A percentile compares a stretch with the other conserved stretches of the same genome.
Conservation (phyloP, 495 filamentous ascomycete genomes). For the Penicillium parvum region DNA sequence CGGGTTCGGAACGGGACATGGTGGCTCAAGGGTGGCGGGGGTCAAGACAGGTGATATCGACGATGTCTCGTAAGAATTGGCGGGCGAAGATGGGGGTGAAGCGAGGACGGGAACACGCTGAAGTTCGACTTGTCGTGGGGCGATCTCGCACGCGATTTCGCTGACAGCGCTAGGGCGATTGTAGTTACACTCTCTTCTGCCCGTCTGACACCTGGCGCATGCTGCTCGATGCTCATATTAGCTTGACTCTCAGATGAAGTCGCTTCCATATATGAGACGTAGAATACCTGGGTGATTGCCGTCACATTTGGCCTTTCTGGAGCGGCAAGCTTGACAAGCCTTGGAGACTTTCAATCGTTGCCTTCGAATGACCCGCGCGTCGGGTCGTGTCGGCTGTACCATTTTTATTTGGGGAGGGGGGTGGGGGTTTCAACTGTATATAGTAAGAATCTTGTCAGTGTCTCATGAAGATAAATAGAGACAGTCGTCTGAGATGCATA, state of each 20-base stretch:
- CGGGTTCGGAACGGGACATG: not conserved
- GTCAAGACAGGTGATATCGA: slow-evolving; percentile 1
- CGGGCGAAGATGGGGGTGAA: slow-evolving; percentile 5
- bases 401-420: no score
- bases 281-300: slow-evolving; percentile 22
- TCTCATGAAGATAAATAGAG: no score
- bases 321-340: slow-evolving; percentile 22
- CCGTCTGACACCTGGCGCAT: slow-evolving; percentile 11
- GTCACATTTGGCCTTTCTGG: slow-evolving; percentile 25
- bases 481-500: no score
- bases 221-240: slow-evolving; percentile 4
- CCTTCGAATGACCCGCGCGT: slow-evolving; percentile 3
- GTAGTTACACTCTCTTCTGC: slow-evolving; percentile 10
- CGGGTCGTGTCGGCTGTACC: not conserved
- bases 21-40: not conserved
- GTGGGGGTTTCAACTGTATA: no score
- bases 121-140: not conserved
- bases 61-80: not conserved
- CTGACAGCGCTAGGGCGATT: not conserved
- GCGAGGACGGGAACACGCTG: slow-evolving; percentile 2
- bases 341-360: slow-evolving; percentile 14
- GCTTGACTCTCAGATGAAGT: no score
- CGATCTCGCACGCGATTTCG: not conserved
- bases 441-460: no score
- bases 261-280: not conserved